These are phyloP conservation scores for Pythium myriotylum DNA, from an alignment of 352 stramenopile genomes.

Conservation along the genomic window DNA sequence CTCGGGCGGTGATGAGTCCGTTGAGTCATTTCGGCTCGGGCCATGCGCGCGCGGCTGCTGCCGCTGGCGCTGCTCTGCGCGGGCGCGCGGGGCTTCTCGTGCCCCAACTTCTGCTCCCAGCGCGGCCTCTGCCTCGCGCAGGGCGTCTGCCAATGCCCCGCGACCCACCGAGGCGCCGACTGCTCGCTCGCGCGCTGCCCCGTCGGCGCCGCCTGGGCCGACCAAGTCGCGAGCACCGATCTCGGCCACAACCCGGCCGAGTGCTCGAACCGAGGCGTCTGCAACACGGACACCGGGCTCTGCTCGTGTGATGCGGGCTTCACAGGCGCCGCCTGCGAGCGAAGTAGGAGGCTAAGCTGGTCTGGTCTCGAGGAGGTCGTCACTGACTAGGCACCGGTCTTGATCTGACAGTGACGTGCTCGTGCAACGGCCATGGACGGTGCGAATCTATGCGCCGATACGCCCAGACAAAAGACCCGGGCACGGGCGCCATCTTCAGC, in stretches of 20 bases:
- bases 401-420: slow-evolving; percentile 52
- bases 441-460: slow-evolving; percentile 77
- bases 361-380: neutral
- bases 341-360: slow-evolving; percentile 42
- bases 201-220: slow-evolving; percentile 66
- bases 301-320: slow-evolving; percentile 77
- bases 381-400: neutral
- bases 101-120: slow-evolving; percentile 71
- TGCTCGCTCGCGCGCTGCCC: slow-evolving; percentile 78
- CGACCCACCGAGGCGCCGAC: slow-evolving; percentile 49
- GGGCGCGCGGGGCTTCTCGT: slow-evolving; percentile 37
- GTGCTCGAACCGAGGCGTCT: slow-evolving; percentile 88
- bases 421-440: slow-evolving; percentile 76
- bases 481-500: slow-evolving; percentile 41
- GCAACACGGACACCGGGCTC: slow-evolving; percentile 53
- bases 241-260: slow-evolving; percentile 81
- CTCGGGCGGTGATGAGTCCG: slow-evolving; percentile 12
- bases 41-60: neutral
- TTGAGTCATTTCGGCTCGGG: neutral
- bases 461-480: slow-evolving; percentile 62
- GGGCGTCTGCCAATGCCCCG: slow-evolving; percentile 58
- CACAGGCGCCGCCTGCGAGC: slow-evolving; percentile 75
- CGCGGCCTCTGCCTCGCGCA: slow-evolving; percentile 63
- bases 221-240: slow-evolving; percentile 58
- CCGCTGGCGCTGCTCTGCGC: slow-evolving; percentile 13